Evolutionary conservation across 2,329 filamentous ascomycete species (phyloP).

Genomic region (Alternaria arbusti): DNA sequence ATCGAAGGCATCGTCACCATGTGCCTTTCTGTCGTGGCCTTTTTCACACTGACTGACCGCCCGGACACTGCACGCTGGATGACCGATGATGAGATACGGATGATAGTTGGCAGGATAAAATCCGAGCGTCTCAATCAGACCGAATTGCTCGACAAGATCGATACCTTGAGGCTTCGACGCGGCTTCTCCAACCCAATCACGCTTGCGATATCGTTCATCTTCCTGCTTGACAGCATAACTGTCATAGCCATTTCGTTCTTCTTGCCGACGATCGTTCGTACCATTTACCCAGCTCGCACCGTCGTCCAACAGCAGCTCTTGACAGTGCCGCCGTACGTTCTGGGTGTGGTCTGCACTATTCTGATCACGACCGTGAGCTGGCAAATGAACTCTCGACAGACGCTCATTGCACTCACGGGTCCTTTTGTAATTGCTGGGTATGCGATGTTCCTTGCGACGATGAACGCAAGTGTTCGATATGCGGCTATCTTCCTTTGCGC

Average conservation of each 20-base stretch:
- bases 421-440: conserved; percentile 70
- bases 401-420: conserved; percentile 63
- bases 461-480: conserved; percentile 59
- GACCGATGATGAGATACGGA: conserved; percentile 63
- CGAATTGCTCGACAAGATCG: conserved; percentile 66
- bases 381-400: conserved; percentile 62
- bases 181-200: conserved; percentile 69
- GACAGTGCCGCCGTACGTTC: conserved; percentile 71
- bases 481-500: conserved; percentile 71
- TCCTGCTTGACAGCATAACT: conserved; percentile 69
- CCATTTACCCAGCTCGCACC: conserved; percentile 64
- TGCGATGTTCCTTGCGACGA: conserved; percentile 68
- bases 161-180: conserved; percentile 62
- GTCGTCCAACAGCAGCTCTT: conserved; percentile 68
- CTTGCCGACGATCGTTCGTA: conserved; percentile 69
- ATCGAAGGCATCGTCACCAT: conserved; percentile 70
- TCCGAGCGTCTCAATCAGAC: conserved; percentile 67
- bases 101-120: conserved; percentile 68
- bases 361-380: conserved; percentile 64
- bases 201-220: conserved; percentile 60
- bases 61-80: conserved; percentile 72
- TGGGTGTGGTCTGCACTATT: conserved; percentile 68
- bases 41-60: conserved; percentile 68
- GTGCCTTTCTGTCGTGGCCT: conserved; percentile 61
- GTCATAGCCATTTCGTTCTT: conserved; percentile 73